phyloP scores from a whole-genome alignment of 768 basidiomycete species.

The Tricholoma furcatifolium region DNA sequence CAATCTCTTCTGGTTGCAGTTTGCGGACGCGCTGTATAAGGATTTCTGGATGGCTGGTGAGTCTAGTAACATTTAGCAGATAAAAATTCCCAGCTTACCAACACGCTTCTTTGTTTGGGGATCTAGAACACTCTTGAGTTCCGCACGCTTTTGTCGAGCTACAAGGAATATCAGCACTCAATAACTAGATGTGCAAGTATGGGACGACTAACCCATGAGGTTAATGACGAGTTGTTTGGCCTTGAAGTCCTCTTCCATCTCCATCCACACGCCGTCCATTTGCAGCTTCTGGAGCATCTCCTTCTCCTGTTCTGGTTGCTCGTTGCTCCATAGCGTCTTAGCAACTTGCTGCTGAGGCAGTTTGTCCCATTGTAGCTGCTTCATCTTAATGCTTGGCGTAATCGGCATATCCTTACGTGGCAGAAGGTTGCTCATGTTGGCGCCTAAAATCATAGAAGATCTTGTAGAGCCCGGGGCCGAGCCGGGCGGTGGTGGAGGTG shows the following conservation, averaged over 20 bases:
- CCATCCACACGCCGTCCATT: constrained; percentile 84
- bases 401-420: constrained; percentile 84
- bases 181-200: neutral
- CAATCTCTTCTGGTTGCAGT: constrained; percentile 85
- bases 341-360: constrained; percentile 84
- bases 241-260: constrained; percentile 98
- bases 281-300: constrained; percentile 84
- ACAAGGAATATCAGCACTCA: constrained; percentile 11
- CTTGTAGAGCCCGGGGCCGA: constrained; percentile 47
- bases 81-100: constrained; percentile 50
- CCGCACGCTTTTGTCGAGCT: constrained; percentile 85
- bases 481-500: constrained; percentile 37
- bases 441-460: constrained; percentile 57
- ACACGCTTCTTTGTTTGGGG: constrained; percentile 91
- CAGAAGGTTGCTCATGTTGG: constrained; percentile 54
- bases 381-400: constrained; percentile 90
- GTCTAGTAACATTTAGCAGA: neutral
- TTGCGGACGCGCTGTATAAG: constrained; percentile 85
- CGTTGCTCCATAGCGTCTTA: constrained; percentile 84
- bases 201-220: constrained; percentile 64
- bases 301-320: constrained; percentile 64
- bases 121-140: constrained; percentile 89
- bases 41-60: constrained; percentile 61
- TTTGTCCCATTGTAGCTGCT: constrained; percentile 98
- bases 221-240: constrained; percentile 93